Evolutionary conservation across 2,329 filamentous ascomycete genomes (phyloP), one percentile per base, ranked within the genome.

Genomic region (Scedosporium boydii): DNA sequence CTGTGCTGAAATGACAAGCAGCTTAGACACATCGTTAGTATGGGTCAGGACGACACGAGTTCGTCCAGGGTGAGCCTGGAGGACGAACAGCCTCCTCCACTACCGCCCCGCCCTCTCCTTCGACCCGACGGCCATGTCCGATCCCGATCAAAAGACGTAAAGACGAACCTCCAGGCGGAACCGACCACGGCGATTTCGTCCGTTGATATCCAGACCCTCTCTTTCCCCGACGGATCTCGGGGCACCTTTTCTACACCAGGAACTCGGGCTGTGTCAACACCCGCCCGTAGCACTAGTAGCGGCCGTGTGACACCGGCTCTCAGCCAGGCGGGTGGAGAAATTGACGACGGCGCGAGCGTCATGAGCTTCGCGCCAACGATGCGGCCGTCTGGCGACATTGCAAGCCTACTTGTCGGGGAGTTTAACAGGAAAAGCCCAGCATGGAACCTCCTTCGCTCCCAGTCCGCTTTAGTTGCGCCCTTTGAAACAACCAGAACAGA

Each of bases 101-200:
- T 85, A 60, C 83, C 83, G n/a, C 80, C 83, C 29, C 78, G 82
- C 63, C 78, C 78, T 57, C 66, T 72, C 23, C 74, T 73, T 27
- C 75, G 70, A 61, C 65, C 70, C 53, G 67, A 72, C 48, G 58
- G 29, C 46, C 27, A 27, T 53, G 27, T 16, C 44, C 53, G 38
- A 41, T 42, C 53, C 44, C 53, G 38, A 41, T 42, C 53, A 7
- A 62, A 48, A 27, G 60, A 62, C 34, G n/a, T 38, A 23, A 62
- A 27, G 51, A 26, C 34, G 74, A 65, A 75, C 73, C 70, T 79
- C 62, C 80, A 78, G 66, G 86, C 88, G 1, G 86, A 85, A 64
- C 86, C 93, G 58, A 97, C 93, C 3, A 97, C 92, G 0, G 92
- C 92, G 9, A 71, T 98, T 14, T 93, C 91, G 0, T 83, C 91